Evolutionary conservation across 116 monocot species (phyloP).

Genomic region (Dioscorea cayenensis): DNA sequence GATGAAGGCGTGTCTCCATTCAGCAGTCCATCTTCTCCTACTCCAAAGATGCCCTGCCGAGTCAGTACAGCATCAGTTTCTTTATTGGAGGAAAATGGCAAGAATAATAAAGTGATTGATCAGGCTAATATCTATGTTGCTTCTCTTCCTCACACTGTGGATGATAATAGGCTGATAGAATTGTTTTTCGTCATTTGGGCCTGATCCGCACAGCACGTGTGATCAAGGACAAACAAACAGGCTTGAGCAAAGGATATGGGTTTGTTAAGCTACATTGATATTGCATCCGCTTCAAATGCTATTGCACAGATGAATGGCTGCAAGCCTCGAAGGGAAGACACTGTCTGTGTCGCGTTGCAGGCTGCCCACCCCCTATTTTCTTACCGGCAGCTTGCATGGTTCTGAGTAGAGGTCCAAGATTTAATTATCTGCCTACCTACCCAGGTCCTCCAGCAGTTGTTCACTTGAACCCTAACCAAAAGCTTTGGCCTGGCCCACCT

Average conservation of each 20-base stretch:
- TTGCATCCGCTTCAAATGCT: slow-evolving; percentile 34
- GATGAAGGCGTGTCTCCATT: background rate
- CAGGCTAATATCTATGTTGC: slow-evolving; percentile 40
- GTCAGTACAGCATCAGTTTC: background rate
- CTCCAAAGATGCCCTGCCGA: background rate
- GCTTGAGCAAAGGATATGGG: slow-evolving; percentile 56
- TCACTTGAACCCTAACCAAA: background rate
- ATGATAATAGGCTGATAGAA: slow-evolving; percentile 30
- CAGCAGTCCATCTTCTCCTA: background rate
- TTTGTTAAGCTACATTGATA: slow-evolving; percentile 52
- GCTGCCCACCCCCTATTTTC: background rate
- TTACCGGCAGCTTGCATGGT: background rate
- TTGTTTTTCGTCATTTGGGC: slow-evolving; percentile 57
- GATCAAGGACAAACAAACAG: slow-evolving; percentile 28
- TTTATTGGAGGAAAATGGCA: background rate
- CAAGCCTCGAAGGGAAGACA: slow-evolving; percentile 35
- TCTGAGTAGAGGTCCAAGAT: background rate
- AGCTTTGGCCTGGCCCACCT: slow-evolving; percentile 15
- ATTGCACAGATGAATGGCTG: slow-evolving; percentile 46
- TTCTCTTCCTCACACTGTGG: slow-evolving; percentile 39
- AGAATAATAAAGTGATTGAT: slow-evolving; percentile 18
- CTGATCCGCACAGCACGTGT: slow-evolving; percentile 20
- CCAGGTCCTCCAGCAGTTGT: background rate
- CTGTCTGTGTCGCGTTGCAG: slow-evolving; percentile 37
- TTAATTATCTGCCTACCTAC: slow-evolving; percentile 10